Evolutionary conservation across 169 alveolate species (phyloP), one percentile per base, ranked within the genome.

Genomic region (Plasmodium cynomolgi): DNA sequence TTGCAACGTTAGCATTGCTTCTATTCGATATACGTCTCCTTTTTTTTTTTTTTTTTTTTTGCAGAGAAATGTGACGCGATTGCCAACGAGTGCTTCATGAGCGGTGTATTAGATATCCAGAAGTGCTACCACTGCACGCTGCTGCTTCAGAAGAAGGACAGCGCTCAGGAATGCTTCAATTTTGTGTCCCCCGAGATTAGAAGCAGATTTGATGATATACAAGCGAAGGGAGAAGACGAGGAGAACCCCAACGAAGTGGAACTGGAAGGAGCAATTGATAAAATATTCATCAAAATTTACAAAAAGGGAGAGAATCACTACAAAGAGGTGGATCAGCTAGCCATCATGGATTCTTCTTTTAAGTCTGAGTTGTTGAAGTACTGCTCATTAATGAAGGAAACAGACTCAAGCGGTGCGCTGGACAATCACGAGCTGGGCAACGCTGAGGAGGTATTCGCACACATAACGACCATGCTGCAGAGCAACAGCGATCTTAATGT

Each of bases 331-430:
- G 9, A 62, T 62, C 29, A 62, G 11, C 33, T 62, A 23, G 75
- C 29, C 33, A 23, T 62, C 4, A 0, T 39, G 39, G 56, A 17
- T 29, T 31, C 2, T 13, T 15, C 75, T 9, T 56, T 82, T 31
- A 54, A 82, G 72, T 26, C 13, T 17, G 79, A 82, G 11, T 33
- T 82, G 37, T 17, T 41, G 3, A 50, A 82, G n/a, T 82, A 82
- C 39, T 82, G 90, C 68, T 7, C 17, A 17, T n/a, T 82, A 7
- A 6, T 82, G 72, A 82, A 33, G 9, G 73, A 56, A 33, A 4
- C 31, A 33, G 90, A 82, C 26, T 9, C 90, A 3, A 82, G 44
- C 7, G 90, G 90, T 3, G 20, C 73, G 3, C 72, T 82, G n/a
- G 90, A 82, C 15, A 54, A 50, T 13, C 72, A 29, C 56, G n/a